Percentiles rank a stretch among this genome's conserved stretches.
Evolutionary conservation across 768 basidiomycete species (phyloP).

Genomic region (Dentipellis fragilis): DNA sequence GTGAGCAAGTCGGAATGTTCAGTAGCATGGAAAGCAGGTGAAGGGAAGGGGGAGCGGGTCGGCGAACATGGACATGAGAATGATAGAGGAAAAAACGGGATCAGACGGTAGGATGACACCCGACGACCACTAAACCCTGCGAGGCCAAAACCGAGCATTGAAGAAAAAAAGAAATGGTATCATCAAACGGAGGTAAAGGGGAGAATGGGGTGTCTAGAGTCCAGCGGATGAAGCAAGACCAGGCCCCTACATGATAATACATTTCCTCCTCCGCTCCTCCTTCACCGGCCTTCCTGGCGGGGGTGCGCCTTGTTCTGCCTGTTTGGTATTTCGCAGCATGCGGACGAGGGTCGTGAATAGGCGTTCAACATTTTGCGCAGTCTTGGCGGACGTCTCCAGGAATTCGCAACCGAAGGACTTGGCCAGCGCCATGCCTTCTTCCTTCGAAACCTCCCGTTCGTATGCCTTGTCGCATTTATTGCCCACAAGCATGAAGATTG

Average conservation of each 20-base stretch:
- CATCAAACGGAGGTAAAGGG: slow-evolving; percentile 65
- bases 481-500: slow-evolving; percentile 90
- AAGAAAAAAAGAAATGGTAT: slow-evolving; percentile 43
- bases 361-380: slow-evolving; percentile 82
- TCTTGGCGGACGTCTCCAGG: slow-evolving; percentile 95
- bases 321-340: slow-evolving; percentile 61
- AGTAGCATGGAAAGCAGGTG: slow-evolving; percentile 14
- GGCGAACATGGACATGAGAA: slow-evolving; percentile 12
- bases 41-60: slow-evolving; percentile 10
- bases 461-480: slow-evolving; percentile 94
- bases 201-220: slow-evolving; percentile 54
- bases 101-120: not conserved
- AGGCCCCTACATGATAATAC: slow-evolving; percentile 68
- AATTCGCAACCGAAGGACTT: slow-evolving; percentile 84
- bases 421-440: slow-evolving; percentile 80
- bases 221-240: slow-evolving; percentile 34
- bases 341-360: slow-evolving; percentile 87
- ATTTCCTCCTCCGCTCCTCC: slow-evolving; percentile 39
- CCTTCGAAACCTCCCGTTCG: slow-evolving; percentile 83
- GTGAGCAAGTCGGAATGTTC: slow-evolving; percentile 16
- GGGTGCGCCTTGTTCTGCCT: slow-evolving; percentile 33
- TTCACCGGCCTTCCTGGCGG: slow-evolving; percentile 22
- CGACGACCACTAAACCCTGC: slow-evolving; percentile 5
- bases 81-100: not conserved
- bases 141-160: slow-evolving; percentile 19